A percentile compares a stretch with the other conserved stretches of the same genome.
These are phyloP conservation scores for Metschnikowia cubensis DNA, from an alignment of 805 yeast genomes.

Conservation along the genomic window DNA sequence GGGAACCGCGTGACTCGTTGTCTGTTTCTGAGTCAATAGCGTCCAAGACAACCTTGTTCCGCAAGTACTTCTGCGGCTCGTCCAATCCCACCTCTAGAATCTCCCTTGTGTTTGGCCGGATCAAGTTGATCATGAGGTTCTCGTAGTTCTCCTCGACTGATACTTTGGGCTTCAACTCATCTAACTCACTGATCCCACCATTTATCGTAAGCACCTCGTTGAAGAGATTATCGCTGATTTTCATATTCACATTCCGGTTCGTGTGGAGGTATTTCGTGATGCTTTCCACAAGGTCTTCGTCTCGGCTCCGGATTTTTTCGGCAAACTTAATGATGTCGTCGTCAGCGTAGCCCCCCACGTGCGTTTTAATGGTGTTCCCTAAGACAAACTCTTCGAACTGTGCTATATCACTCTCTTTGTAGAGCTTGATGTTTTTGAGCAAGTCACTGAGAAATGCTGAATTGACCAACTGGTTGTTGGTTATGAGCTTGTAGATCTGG, in stretches of 20 bases:
- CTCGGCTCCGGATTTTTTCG: background rate
- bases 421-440: constrained; percentile 14
- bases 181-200: constrained; percentile 22
- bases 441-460: constrained; percentile 23
- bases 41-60: constrained; percentile 13
- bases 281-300: constrained; percentile 5
- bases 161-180: constrained; percentile 10
- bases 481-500: constrained; percentile 29
- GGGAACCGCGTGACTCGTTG: background rate
- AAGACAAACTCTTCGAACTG: constrained; percentile 7
- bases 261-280: constrained; percentile 18
- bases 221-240: constrained; percentile 26
- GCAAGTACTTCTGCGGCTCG: constrained; percentile 25
- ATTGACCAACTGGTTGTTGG: constrained; percentile 26
- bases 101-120: constrained; percentile 35
- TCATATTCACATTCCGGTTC: constrained; percentile 17
- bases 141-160: constrained; percentile 35
- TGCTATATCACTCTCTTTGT: constrained; percentile 3
- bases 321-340: constrained; percentile 8
- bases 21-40: background rate
- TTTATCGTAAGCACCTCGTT: constrained; percentile 31
- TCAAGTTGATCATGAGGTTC: constrained; percentile 34
- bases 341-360: constrained; percentile 7
- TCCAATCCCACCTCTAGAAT: constrained; percentile 30
- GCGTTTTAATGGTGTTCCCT: constrained; percentile 8